These are phyloP conservation scores for Pseudopithomyces maydicus DNA, from an alignment of 2,329 filamentous ascomycete species.

Conservation along the genomic window DNA sequence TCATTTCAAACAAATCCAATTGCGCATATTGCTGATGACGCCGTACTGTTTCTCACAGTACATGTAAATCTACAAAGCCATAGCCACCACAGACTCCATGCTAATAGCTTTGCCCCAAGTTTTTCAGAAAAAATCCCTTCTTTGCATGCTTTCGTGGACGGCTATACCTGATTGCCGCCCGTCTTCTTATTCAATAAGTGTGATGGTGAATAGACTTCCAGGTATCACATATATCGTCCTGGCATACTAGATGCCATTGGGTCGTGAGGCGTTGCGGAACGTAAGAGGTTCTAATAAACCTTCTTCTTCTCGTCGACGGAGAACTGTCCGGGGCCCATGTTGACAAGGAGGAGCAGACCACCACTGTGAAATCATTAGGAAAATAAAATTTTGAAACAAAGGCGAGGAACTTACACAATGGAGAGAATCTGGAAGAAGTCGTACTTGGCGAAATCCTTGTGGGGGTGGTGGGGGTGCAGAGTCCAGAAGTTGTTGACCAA, in stretches of 20 bases:
- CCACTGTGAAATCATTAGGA: conserved; percentile 59
- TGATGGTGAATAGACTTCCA: conserved; percentile 15
- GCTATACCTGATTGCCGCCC: conserved; percentile 12
- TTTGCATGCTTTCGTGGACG: neutral
- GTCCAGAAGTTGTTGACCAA: conserved; percentile 99
- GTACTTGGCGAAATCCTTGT: conserved; percentile 99
- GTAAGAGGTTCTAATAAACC: conserved; percentile 72
- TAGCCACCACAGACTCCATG: conserved; percentile 21
- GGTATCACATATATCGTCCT: conserved; percentile 29
- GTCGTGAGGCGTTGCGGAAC: conserved; percentile 22
- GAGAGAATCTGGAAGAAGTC: conserved; percentile 99
- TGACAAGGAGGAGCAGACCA: conserved; percentile 92
- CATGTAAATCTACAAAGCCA: conserved; percentile 31
- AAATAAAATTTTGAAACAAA: conserved; percentile 1
- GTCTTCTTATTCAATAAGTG: conserved; percentile 2
- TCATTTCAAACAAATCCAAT: conserved; percentile 23
- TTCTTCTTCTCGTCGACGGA: conserved; percentile 99
- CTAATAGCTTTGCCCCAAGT: conserved; percentile 17
- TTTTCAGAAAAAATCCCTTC: conserved; percentile 15
- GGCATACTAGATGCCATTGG: conserved; percentile 22
- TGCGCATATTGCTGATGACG: conserved; percentile 33
- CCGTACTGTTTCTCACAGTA: conserved; percentile 18
- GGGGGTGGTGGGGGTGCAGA: conserved; percentile 96
- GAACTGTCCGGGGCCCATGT: conserved; percentile 97
- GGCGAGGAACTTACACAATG: conserved; percentile 72